Base-by-base conservation (phyloP, 1,139 yeast genomes). In the Pichia cactophila region DNA sequence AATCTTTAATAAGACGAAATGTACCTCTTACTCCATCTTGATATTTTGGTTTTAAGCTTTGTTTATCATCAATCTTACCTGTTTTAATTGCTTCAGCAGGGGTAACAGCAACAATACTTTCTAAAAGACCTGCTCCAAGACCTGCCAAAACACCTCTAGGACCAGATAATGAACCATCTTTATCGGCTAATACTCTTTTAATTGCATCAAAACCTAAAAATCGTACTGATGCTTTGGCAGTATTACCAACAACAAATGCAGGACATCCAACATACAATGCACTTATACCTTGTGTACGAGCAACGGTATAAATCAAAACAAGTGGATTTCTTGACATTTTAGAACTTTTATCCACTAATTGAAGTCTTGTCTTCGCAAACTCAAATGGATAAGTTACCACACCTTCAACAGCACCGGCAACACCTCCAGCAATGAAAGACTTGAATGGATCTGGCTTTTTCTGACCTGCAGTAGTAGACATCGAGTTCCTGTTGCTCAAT, bases 41-140 rank as follows among this genome's bases (percentile, higher is more conserved):
- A 68, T 90, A 90, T 65, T 78, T 83, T 44, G 97, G 97, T 46
- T 73, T 74, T 2, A 79, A 71, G 6, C 83, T 63, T 67, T 85
- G 95, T 59, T 83, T 86, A 65, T 90, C 98, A 68, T 92, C 98
- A 58, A 92, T 92, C 68, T 89, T 76, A 0, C 94, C 97, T 0
- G 97, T 92, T 65, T 92, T 92, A 66, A 92, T 87, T 38, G 97
- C 95, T 68, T 92, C 98, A 54, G 90, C 89, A 5, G 98, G 98
- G 1, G 98, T 92, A 43, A 92, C 96, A 0, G 97, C 98, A 42
- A 89, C 74, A 33, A 89, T 84, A 50, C 95, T 85, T 65, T 92
- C 98, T 54, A 92, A 70, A 48, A 90, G 77, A 36, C 98, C 98
- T 2, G 98, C 98, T 42, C 97, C 97, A 42, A 92, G 72, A 11